Evolutionary conservation across 371 early-diverging fungal genomes (phyloP).

Genomic region (Synchytrium microbalum): DNA sequence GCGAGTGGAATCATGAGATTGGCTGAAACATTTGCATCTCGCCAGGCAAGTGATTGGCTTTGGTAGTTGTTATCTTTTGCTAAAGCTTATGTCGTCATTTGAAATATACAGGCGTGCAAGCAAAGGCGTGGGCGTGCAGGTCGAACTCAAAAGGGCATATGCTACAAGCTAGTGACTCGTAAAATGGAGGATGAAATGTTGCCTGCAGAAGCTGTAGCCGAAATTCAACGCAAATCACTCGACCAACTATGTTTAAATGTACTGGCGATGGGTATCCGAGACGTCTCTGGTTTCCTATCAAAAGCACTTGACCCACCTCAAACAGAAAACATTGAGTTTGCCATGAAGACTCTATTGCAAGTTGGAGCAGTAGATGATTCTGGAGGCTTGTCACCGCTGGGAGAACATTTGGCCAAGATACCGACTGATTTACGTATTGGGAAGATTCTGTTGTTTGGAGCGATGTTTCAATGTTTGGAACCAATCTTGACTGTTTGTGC

Average conservation of each 20-base stretch:
- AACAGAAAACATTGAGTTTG: constrained; percentile 15
- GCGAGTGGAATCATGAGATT: constrained; percentile 24
- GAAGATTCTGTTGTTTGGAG: constrained; percentile 76
- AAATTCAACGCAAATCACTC: constrained; percentile 46
- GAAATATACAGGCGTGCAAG: too few species aligned
- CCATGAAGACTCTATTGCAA: constrained; percentile 21
- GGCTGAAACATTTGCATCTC: constrained; percentile 35
- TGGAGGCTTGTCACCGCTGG: constrained; percentile 44
- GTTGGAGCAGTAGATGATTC: constrained; percentile 42
- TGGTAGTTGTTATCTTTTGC: neutral
- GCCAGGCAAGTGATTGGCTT: constrained; percentile 20
- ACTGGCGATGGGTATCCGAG: constrained; percentile 35
- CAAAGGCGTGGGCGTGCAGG: constrained; percentile 55
- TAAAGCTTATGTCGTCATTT: constrained; percentile 12
- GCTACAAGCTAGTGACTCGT: constrained; percentile 46
- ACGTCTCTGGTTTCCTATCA: constrained; percentile 28
- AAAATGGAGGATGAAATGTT: constrained; percentile 23
- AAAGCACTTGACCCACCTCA: constrained; percentile 43
- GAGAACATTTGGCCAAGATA: constrained; percentile 37
- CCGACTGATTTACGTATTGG: constrained; percentile 58
- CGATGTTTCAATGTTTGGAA: constrained; percentile 73
- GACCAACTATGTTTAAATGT: constrained; percentile 38
- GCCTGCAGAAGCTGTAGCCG: constrained; percentile 37
- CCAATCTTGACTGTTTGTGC: constrained; percentile 69
- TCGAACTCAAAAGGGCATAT: constrained; percentile 42